These are phyloP conservation scores for Chrysoporthe puriensis DNA, from an alignment of 2,329 filamentous ascomycete species.

Conservation along the genomic window DNA sequence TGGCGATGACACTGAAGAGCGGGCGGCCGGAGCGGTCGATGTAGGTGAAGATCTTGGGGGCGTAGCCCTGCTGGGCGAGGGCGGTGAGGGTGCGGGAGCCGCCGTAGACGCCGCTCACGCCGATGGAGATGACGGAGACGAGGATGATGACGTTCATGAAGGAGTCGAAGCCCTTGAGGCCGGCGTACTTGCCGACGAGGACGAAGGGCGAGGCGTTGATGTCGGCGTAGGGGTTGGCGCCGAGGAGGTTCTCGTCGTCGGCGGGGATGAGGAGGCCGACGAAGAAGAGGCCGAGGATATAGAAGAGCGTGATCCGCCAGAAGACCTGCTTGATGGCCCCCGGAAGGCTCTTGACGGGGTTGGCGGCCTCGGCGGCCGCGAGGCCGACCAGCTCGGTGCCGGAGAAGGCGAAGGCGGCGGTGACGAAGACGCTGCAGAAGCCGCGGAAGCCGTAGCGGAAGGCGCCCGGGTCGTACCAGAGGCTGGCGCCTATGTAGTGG, in stretches of 20 bases:
- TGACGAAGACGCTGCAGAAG: constrained; percentile 73
- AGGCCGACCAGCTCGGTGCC: constrained; percentile 77
- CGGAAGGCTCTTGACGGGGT: constrained; percentile 74
- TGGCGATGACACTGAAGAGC: constrained; percentile 50
- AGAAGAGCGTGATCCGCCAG: constrained; percentile 61
- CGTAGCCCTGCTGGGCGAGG: constrained; percentile 62
- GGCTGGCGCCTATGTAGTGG: constrained; percentile 53
- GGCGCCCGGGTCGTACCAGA: constrained; percentile 55
- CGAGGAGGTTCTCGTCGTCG: constrained; percentile 51
- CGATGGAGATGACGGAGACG: constrained; percentile 61
- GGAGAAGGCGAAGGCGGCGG: constrained; percentile 73
- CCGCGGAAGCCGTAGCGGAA: constrained; percentile 78
- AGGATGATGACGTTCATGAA: constrained; percentile 65
- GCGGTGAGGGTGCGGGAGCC: constrained; percentile 63
- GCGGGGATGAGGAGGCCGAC: constrained; percentile 55
- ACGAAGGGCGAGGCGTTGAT: constrained; percentile 59
- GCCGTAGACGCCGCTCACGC: constrained; percentile 62
- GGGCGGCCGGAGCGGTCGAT: constrained; percentile 62
- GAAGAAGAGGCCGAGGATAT: constrained; percentile 56
- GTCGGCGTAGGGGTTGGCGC: constrained; percentile 49
- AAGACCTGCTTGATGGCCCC: constrained; percentile 81
- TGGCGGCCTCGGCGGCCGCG: constrained; percentile 71
- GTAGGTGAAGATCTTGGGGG: constrained; percentile 58
- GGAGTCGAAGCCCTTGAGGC: constrained; percentile 54
- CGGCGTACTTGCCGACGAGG: constrained; percentile 58